Evolutionary conservation across 768 basidiomycete species (phyloP).

Genomic region (Boletus rubropictus): DNA sequence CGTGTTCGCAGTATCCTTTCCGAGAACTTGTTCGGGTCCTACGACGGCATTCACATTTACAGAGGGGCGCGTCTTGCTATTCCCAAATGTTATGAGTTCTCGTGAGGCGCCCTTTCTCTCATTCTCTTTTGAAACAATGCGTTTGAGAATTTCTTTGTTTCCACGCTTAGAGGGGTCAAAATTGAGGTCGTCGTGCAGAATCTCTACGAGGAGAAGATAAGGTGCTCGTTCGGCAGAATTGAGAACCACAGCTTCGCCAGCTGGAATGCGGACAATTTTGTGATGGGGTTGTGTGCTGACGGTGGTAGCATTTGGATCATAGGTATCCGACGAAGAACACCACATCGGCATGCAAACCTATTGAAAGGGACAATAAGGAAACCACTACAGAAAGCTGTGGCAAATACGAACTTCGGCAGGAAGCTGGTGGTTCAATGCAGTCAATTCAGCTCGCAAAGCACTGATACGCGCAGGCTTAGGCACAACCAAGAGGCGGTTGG

Average conservation of each 20-base stretch:
- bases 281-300: conserved; percentile 66
- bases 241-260: conserved; percentile 94
- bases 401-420: conserved; percentile 75
- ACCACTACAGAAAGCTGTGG: neutral
- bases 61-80: conserved; percentile 14
- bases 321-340: conserved; percentile 68
- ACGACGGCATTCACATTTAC: conserved; percentile 19
- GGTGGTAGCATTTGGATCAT: conserved; percentile 26
- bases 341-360: conserved; percentile 87
- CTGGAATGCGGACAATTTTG: conserved; percentile 93
- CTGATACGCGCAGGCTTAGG: conserved; percentile 93
- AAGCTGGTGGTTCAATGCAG: conserved; percentile 89
- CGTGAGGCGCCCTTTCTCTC: conserved; percentile 53
- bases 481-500: conserved; percentile 83
- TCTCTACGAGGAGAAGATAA: conserved; percentile 87
- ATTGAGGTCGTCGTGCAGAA: conserved; percentile 83
- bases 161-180: conserved; percentile 80
- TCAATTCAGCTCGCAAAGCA: conserved; percentile 93
- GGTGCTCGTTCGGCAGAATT: conserved; percentile 97
- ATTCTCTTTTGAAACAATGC: conserved; percentile 62
- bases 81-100: conserved; percentile 47
- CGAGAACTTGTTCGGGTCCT: conserved; percentile 30
- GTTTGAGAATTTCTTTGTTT: conserved; percentile 83
- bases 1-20: conserved; percentile 27
- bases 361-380: conserved; percentile 6